Evolutionary conservation across 2,329 filamentous ascomycete genomes (phyloP).

Genomic region (Hypoxylon rubiginosum): DNA sequence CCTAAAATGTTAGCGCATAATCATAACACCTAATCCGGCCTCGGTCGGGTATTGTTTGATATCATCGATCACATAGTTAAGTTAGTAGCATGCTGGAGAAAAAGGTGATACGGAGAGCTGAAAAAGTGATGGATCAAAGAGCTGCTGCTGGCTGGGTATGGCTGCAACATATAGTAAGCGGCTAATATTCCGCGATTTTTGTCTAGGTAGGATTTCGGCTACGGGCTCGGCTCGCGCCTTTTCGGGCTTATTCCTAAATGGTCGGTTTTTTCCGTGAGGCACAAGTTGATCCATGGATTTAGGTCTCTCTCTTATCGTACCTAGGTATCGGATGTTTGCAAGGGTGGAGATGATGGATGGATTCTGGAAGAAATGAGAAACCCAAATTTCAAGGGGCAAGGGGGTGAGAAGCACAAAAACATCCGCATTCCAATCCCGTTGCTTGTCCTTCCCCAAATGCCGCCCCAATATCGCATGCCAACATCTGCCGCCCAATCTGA

Average conservation of each 20-base stretch:
- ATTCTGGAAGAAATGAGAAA: conserved; percentile 2
- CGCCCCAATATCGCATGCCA: neutral
- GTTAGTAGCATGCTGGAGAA: neutral
- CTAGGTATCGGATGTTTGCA: conserved; percentile 7
- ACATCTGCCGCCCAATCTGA: conserved; percentile 30
- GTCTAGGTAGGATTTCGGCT: conserved; percentile 11
- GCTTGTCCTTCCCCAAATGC: neutral
- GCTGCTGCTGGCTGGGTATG: neutral
- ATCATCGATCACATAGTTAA: neutral
- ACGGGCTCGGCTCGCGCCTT: conserved; percentile 16
- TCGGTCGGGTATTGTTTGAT: neutral
- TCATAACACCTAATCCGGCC: neutral
- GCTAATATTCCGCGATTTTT: neutral
- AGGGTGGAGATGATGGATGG: conserved; percentile 4
- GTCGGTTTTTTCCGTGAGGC: neutral
- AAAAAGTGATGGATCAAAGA: neutral
- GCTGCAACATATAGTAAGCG: neutral
- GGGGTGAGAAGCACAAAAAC: neutral
- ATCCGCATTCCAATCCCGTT: neutral
- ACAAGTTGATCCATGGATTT: no score
- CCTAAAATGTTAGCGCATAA: neutral
- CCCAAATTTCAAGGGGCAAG: no score
- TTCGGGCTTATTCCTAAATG: conserved; percentile 11
- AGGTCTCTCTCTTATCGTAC: no score
- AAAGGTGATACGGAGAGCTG: neutral